Base-by-base conservation (phyloP, 495 filamentous ascomycete species). In the Chlorociboria aeruginascens region DNA sequence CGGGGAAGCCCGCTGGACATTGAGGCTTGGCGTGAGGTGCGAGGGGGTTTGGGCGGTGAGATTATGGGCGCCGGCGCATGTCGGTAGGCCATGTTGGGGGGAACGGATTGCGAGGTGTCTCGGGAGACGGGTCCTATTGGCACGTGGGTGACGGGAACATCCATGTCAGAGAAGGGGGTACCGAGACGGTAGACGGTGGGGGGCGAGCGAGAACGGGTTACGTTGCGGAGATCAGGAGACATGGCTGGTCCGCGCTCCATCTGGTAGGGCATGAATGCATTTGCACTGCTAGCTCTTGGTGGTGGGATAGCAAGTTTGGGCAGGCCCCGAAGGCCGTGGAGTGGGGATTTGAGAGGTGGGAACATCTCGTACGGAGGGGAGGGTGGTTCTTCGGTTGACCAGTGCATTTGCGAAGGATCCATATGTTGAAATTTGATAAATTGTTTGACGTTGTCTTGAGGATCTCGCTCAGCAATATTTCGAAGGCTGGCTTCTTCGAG, bases 371-470 rank as follows among this genome's bases (percentile, higher is more conserved):
- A 76, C 17, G 74, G 72, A 34, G 72, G 71, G 6, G 72, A 74
- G 1, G 75, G 67, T 1, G 76, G 69, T 10, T 72, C 63, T 52
- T 81, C 80, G 7, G 49, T 50, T 8, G 67, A 68, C 29, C 69
- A 25, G 59, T 45, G 38, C 66, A 66, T 63, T 20, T 47, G 16
- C 7, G 31, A 13, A 7, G 45, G 49, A 6, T 76, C 68, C 17
- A 68, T 57, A 50, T 80, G 76, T 55, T 94, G 88, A 61, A 86
- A 86, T 56, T 75, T 73, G 42, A 97, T 68, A 69, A 93, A 97
- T 40, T 94, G 81, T 40, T 85, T 77, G 16, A 97, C 84, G 53
- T 86, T 93, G 62, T 97, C 90, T 56, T 89, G 87, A 7, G 90
- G 87, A 62, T 97, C 90, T 31, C 80, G 74, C 1, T 64, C 63